A percentile compares a stretch with the other conserved stretches of the same genome.
phyloP scores from a whole-genome alignment of 345 rosid genomes.

The Citrus hindsii region DNA sequence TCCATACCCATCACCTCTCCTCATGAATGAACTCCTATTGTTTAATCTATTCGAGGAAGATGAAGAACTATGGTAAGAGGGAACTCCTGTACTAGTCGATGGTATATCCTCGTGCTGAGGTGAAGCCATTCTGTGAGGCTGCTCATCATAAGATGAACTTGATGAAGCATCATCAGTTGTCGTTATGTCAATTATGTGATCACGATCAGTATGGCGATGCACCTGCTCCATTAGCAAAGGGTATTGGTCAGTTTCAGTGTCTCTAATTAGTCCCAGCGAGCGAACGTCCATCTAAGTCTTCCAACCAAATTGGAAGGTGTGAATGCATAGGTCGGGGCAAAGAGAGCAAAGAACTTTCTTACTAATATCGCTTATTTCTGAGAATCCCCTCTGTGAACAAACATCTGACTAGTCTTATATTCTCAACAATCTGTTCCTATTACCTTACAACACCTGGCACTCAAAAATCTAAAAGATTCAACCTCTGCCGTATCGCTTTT shows the following conservation, averaged over 20 bases:
- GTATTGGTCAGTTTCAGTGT: constrained; percentile 37
- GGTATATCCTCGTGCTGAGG: constrained; percentile 33
- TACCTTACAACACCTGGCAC: constrained; percentile 13
- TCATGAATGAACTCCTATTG: constrained; percentile 37
- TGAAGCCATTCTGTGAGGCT: constrained; percentile 19
- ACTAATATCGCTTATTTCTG: neutral
- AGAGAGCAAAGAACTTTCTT: neutral
- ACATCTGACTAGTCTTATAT: neutral
- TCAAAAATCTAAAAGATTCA: neutral
- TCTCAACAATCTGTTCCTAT: constrained; percentile 8
- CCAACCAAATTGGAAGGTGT: constrained; percentile 18
- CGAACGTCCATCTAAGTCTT: constrained; percentile 58
- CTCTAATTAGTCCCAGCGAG: constrained; percentile 36
- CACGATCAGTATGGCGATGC: constrained; percentile 28
- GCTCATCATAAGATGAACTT: constrained; percentile 43
- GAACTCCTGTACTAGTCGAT: constrained; percentile 22
- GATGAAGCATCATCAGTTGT: constrained; percentile 44
- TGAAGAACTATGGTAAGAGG: constrained; percentile 28
- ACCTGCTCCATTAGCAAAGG: constrained; percentile 67
- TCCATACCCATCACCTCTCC: constrained; percentile 51
- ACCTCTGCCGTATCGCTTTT: neutral
- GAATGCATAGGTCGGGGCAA: constrained; percentile 20
- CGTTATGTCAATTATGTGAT: constrained; percentile 60
- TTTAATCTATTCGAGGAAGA: constrained; percentile 34
- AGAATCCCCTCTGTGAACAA: constrained; percentile 1